Evolutionary conservation across 805 yeast genomes (phyloP).

Genomic region (Candida saitoana): DNA sequence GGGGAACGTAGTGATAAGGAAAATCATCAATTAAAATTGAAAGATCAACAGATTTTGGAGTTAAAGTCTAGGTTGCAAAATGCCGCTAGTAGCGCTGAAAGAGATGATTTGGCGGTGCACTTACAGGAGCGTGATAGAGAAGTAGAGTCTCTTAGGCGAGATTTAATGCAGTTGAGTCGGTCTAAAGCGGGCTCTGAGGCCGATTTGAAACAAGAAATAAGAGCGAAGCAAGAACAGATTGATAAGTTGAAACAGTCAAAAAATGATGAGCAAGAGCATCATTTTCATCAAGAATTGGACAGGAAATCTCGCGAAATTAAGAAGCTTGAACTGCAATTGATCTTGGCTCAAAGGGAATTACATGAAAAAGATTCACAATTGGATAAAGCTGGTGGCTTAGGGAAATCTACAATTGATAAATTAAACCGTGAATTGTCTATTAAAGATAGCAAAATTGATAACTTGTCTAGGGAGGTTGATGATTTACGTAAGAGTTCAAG

Average conservation of each 20-base stretch:
- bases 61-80: neutral
- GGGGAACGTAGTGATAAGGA: neutral
- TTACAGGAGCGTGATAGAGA: neutral
- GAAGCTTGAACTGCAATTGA: neutral
- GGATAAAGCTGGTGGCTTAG: too few relatives aligned
- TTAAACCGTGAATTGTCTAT: too few relatives aligned
- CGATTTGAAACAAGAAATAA: neutral
- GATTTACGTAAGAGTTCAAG: neutral
- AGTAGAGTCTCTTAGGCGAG: neutral
- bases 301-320: constrained; percentile 1
- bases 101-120: neutral
- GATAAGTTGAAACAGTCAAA: constrained; percentile 1
- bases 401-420: too few relatives aligned
- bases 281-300: neutral
- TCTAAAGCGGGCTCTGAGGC: neutral
- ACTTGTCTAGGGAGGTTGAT: too few relatives aligned
- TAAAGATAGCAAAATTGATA: too few relatives aligned
- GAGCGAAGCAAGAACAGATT: neutral
- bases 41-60: constrained; percentile 1
- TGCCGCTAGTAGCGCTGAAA: neutral
- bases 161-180: neutral
- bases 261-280: neutral
- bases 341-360: neutral
- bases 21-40: neutral
- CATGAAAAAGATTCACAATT: constrained; percentile 2